Evolutionary conservation across 148 eudicot species (phyloP).

Genomic region (Amaranthus cruentus): DNA sequence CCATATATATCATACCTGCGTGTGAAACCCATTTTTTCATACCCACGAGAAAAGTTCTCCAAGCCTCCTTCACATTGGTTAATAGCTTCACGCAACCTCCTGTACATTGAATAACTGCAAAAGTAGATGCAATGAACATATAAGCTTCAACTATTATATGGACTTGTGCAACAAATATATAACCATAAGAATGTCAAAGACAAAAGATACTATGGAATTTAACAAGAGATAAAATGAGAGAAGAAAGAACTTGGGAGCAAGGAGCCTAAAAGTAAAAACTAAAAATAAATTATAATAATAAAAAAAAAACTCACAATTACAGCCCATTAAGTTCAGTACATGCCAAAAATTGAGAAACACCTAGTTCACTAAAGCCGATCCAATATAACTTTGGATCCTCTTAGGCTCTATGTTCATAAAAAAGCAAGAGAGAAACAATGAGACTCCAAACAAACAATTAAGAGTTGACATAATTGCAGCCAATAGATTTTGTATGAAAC

Average conservation of each 20-base stretch:
- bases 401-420: background rate
- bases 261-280: too few species aligned
- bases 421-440: background rate
- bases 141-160: background rate
- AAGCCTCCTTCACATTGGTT: conserved; percentile 86
- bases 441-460: background rate
- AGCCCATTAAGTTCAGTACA: background rate
- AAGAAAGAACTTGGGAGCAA: too few species aligned
- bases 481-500: too few species aligned
- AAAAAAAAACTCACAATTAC: background rate
- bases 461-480: background rate
- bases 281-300: background rate
- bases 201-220: background rate
- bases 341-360: background rate
- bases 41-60: conserved; percentile 89
- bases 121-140: background rate
- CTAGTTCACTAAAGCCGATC: background rate
- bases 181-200: background rate
- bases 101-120: conserved; percentile 63
- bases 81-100: conserved; percentile 70
- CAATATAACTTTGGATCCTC: background rate
- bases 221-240: too few species aligned
- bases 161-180: background rate
- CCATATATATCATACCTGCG: conserved; percentile 49
- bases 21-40: conserved; percentile 80